Evolutionary conservation across 2,329 filamentous ascomycete genomes (phyloP), one percentile per base, ranked within the genome.

Genomic region (Fusarium chlamydosporum): DNA sequence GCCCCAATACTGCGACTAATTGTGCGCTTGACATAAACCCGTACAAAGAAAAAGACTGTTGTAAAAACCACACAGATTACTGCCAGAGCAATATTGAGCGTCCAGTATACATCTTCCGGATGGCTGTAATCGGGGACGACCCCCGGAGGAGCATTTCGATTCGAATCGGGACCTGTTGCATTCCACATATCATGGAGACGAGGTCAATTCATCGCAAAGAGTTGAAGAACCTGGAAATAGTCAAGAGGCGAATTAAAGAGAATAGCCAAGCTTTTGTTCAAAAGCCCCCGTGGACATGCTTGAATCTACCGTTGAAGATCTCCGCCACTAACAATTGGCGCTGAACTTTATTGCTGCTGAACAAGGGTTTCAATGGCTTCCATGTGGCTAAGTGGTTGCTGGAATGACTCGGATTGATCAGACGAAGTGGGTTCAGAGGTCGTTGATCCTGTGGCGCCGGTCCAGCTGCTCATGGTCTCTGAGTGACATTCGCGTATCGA

Each of bases 131-230:
- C 60, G 11, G 70, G 64, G 29, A 68, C 56, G 27, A 57, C 70
- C 40, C 70, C 70, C 6, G 64, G 57, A 20, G 70, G 70, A 31
- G 67, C 56, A 45, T 67, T 67, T 47, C 70, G 67, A 54, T 72
- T 72, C 31, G 70, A 68, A 27, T 72, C 70, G 47, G 70, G 70
- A 33, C 70, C 70, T 64, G 70, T 72, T 51, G 67, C 61, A 56
- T 72, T 72, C 67, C 67, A 72, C 70, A 72, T 72, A 29, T 66
- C 64, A 34, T 57, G 46, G 47, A 41, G 41, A 33, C 45, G 31
- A 40, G 38, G 46, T 18, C 41, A 46, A 16, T 18, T 42, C 61
- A 65, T 65, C 37, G 35, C 31, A 20, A 10, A 27, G 18, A 29
- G 33, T 38, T 47, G 53, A 4, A 37, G 59, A 46, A 51, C 7